Evolutionary conservation across 208 protist genomes (phyloP).

Genomic region (Borovskyia barvae): DNA sequence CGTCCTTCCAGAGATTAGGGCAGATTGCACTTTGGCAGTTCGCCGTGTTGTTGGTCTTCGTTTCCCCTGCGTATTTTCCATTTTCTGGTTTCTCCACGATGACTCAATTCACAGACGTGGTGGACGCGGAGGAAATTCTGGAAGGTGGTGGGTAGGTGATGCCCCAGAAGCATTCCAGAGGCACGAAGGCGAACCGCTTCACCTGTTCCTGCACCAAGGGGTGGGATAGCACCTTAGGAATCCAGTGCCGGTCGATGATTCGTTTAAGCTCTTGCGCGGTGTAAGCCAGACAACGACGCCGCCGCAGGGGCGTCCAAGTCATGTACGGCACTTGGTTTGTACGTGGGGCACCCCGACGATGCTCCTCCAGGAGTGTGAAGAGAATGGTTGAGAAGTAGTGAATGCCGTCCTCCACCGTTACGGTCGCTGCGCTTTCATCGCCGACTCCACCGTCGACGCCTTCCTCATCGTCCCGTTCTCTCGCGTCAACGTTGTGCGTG

Average conservation of each 20-base stretch:
- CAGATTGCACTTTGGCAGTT: too few species aligned
- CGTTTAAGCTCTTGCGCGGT: constrained; percentile 60
- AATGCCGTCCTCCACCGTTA: constrained; percentile 65
- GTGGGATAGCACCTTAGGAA: constrained; percentile 63
- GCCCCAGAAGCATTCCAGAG: constrained; percentile 70
- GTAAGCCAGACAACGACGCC: constrained; percentile 37
- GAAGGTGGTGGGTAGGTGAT: constrained; percentile 5
- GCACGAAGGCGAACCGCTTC: constrained; percentile 45
- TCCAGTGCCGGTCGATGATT: constrained; percentile 75
- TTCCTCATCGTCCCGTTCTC: not conserved
- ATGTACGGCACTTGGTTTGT: constrained; percentile 69
- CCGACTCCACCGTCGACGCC: not conserved
- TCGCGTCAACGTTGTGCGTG: constrained; percentile 6
- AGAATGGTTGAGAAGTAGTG: constrained; percentile 78
- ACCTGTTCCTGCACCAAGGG: constrained; percentile 38
- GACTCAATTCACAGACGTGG: too few species aligned
- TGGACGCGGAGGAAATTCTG: not conserved
- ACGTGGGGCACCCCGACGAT: constrained; percentile 33
- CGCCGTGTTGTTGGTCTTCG: too few species aligned
- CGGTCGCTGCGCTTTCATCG: not conserved
- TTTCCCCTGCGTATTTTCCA: too few species aligned
- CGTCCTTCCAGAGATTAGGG: too few species aligned
- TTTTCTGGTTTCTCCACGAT: too few species aligned
- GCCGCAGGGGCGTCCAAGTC: constrained; percentile 84
- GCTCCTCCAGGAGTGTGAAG: constrained; percentile 79